Percentiles rank a stretch among this genome's conserved stretches.
Conservation (phyloP, 192 early-diverging fungal genomes). For the Chytriomyces sp. region DNA sequence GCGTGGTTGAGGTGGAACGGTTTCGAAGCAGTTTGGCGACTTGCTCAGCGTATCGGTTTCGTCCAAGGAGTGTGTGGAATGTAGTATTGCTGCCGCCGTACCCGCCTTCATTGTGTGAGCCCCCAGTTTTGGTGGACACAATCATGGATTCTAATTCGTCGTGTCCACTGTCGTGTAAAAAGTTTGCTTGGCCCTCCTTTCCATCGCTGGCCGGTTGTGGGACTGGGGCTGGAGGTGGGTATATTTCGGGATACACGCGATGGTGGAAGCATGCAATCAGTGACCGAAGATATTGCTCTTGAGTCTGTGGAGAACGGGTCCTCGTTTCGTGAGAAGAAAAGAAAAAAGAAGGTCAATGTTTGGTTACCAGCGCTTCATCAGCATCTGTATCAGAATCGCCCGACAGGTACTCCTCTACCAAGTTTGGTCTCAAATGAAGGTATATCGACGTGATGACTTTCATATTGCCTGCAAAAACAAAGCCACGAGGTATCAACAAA, state of each 20-base stretch:
- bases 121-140: too few relatives aligned
- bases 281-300: slow-evolving; percentile 70
- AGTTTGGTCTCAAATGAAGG: slow-evolving; percentile 61
- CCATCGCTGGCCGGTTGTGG: slow-evolving; percentile 24
- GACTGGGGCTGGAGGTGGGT: slow-evolving; percentile 15
- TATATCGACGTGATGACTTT: slow-evolving; percentile 79
- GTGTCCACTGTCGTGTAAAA: too few relatives aligned
- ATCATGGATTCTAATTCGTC: too few relatives aligned
- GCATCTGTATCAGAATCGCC: slow-evolving; percentile 72
- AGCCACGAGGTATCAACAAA: not conserved
- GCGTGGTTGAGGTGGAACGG: not conserved
- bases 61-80: too few relatives aligned
- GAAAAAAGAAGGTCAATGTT: not conserved
- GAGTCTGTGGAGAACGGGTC: slow-evolving; percentile 43
- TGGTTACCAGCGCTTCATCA: slow-evolving; percentile 71
- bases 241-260: slow-evolving; percentile 47
- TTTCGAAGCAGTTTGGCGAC: not conserved
- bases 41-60: not conserved
- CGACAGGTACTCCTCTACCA: slow-evolving; percentile 74
- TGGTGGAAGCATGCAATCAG: slow-evolving; percentile 69
- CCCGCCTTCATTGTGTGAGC: too few relatives aligned
- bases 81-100: too few relatives aligned
- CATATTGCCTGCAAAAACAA: slow-evolving; percentile 66
- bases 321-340: not conserved
- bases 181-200: slow-evolving; percentile 36